phyloP scores from a whole-genome alignment of 345 rosid species.

The Gossypium thurberi region DNA sequence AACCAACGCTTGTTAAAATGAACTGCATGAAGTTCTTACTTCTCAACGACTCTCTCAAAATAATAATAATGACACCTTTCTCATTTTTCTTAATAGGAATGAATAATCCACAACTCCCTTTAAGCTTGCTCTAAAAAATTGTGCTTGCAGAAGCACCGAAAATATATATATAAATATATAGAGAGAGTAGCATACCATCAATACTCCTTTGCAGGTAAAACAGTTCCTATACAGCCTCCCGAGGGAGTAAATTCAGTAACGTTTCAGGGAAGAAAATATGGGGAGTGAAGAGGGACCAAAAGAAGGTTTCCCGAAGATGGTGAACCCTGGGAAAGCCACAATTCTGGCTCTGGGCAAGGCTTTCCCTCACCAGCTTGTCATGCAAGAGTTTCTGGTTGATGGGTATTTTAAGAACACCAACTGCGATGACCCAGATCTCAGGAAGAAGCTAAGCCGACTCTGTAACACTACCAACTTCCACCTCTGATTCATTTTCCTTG shows the following conservation, averaged over 20 bases:
- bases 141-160: neutral
- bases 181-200: slow-evolving; percentile 4
- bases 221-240: too few relatives aligned
- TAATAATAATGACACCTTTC: slow-evolving; percentile 4
- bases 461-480: slow-evolving; percentile 36
- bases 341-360: slow-evolving; percentile 37
- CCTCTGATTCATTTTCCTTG: neutral
- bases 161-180: slow-evolving; percentile 34
- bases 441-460: slow-evolving; percentile 76
- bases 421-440: slow-evolving; percentile 87
- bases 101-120: neutral
- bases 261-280: slow-evolving; percentile 3
- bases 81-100: slow-evolving; percentile 1
- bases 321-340: neutral
- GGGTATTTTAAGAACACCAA: slow-evolving; percentile 87
- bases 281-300: neutral
- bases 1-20: neutral
- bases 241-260: neutral
- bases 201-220: slow-evolving; percentile 11
- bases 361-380: slow-evolving; percentile 92
- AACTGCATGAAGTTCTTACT: slow-evolving; percentile 5
- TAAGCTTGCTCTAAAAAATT: neutral
- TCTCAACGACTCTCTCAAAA: neutral
- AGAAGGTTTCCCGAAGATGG: neutral
- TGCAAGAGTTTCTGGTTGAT: slow-evolving; percentile 91